Evolutionary conservation across 2,329 filamentous ascomycete genomes (phyloP).

Genomic region (Hypoxylon rubiginosum): DNA sequence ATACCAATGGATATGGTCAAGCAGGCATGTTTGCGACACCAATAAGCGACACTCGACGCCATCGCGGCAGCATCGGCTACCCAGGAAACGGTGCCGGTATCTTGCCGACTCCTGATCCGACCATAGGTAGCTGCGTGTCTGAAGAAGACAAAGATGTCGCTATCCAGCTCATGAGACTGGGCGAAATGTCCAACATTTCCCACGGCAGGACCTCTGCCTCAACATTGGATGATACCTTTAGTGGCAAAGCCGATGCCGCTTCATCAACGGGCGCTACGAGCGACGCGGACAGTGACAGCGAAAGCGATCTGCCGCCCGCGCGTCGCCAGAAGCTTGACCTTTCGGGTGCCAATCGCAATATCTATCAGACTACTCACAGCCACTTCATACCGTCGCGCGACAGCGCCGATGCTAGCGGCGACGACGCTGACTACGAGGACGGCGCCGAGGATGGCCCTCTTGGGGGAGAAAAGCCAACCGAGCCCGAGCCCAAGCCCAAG

Average conservation of each 20-base stretch:
- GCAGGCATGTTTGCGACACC: slow-evolving; percentile 74
- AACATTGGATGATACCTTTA: slow-evolving; percentile 92
- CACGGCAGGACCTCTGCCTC: slow-evolving; percentile 94
- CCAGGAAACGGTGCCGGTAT: slow-evolving; percentile 68
- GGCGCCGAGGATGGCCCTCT: slow-evolving; percentile 56
- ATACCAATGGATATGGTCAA: slow-evolving; percentile 68
- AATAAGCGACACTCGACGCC: slow-evolving; percentile 71
- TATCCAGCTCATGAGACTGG: slow-evolving; percentile 94
- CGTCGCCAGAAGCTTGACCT: slow-evolving; percentile 70
- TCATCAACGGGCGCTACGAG: slow-evolving; percentile 89
- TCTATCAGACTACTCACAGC: slow-evolving; percentile 66
- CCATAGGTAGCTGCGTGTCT: slow-evolving; percentile 94
- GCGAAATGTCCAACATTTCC: slow-evolving; percentile 93
- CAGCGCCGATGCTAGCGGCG: slow-evolving; percentile 66
- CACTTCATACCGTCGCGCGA: slow-evolving; percentile 62
- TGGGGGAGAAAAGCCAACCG: slow-evolving; percentile 58
- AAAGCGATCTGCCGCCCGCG: slow-evolving; percentile 70
- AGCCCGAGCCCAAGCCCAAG: slow-evolving; percentile 61
- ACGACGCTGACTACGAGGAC: slow-evolving; percentile 68
- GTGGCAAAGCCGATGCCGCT: slow-evolving; percentile 85
- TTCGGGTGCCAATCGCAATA: slow-evolving; percentile 59
- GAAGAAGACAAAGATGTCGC: slow-evolving; percentile 95
- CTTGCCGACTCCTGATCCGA: slow-evolving; percentile 95
- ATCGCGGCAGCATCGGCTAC: slow-evolving; percentile 73
- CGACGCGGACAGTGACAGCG: slow-evolving; percentile 78